Evolutionary conservation across 2,329 filamentous ascomycete species (phyloP).

Genomic region (Arthrobotrys megalospora): DNA sequence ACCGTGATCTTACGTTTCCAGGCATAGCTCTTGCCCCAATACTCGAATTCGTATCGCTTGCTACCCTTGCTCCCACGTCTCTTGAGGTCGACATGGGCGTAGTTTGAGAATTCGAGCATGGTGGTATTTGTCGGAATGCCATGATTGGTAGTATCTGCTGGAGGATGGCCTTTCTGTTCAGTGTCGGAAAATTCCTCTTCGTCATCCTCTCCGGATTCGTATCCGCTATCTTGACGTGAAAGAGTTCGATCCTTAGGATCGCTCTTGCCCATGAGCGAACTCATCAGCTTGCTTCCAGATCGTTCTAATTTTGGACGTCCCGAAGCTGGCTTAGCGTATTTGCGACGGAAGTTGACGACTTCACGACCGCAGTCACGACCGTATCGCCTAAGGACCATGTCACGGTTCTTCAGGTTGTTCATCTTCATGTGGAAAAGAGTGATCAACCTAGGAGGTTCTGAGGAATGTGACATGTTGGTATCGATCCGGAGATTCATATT

Average conservation of each 20-base stretch:
- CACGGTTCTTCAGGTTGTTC: conserved; percentile 87
- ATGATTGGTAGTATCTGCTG: conserved; percentile 67
- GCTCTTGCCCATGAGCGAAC: conserved; percentile 73
- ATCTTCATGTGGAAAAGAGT: conserved; percentile 95
- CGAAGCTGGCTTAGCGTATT: conserved; percentile 74
- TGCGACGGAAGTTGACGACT: conserved; percentile 86
- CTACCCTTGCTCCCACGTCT: conserved; percentile 76
- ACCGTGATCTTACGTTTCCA: conserved; percentile 81
- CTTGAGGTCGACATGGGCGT: conserved; percentile 88
- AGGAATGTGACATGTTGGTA: conserved; percentile 75
- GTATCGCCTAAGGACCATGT: conserved; percentile 92
- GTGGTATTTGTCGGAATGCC: conserved; percentile 79
- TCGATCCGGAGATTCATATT: conserved; percentile 97
- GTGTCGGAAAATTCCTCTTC: conserved; percentile 65
- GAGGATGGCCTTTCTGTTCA: conserved; percentile 59
- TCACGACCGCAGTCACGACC: conserved; percentile 93
- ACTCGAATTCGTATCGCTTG: conserved; percentile 91
- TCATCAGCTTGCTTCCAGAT: conserved; percentile 75
- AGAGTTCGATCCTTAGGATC: conserved; percentile 70
- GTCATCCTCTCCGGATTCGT: conserved; percentile 71
- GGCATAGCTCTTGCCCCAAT: conserved; percentile 88
- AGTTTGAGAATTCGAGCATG: conserved; percentile 96
- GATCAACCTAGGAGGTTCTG: conserved; percentile 75
- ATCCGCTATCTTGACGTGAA: conserved; percentile 74
- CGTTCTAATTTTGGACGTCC: conserved; percentile 72